Base-by-base conservation (phyloP, 169 alveolate species). In the Plasmodium vivax region DNA sequence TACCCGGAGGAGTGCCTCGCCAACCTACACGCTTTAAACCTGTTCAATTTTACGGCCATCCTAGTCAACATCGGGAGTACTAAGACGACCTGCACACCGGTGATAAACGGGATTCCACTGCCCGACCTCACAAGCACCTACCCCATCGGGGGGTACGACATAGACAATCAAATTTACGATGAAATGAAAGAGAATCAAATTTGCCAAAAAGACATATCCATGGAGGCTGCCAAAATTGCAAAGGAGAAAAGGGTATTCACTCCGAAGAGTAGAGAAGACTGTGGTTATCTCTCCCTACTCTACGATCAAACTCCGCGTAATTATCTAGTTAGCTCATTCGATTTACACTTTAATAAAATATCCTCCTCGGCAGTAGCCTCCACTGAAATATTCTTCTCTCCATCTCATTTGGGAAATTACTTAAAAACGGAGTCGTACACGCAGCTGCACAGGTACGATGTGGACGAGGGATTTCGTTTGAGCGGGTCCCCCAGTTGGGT, bases 311-410 rank as follows among this genome's bases (percentile, higher is more conserved):
- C 71, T 80, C 94, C 94, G 1, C 34, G 72, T 68, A 90, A 68
- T 80, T 90, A 90, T 81, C 80, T 90, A 38, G 83, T 90, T n/a
- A 90, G 23, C 19, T 68, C 94, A 0, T 90, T 80, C 72, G 91
- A 90, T 19, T 79, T 90, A 79, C 58, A 47, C 62, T 80, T 90
- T 80, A 90, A 90, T 68, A 80, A 79, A 80, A 90, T 90, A 79
- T 90, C 71, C 82, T 80, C 74, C 27, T 90, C 94, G 8, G 94
- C 94, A 10, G 94, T 90, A 10, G 68, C 80, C 71, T 79, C 94
- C 43, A 90, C 94, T 14, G 94, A 90, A 90, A 90, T 90, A 62
- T 90, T 90, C 47, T 90, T 90, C 43, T 90, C 94, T 9, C 91
- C 68, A 51, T 90, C 62, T 90, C 41, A 36, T 90, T 81, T 90